Conservation (phyloP, 2,329 filamentous ascomycete species). For the Elsinoe fawcettii region DNA sequence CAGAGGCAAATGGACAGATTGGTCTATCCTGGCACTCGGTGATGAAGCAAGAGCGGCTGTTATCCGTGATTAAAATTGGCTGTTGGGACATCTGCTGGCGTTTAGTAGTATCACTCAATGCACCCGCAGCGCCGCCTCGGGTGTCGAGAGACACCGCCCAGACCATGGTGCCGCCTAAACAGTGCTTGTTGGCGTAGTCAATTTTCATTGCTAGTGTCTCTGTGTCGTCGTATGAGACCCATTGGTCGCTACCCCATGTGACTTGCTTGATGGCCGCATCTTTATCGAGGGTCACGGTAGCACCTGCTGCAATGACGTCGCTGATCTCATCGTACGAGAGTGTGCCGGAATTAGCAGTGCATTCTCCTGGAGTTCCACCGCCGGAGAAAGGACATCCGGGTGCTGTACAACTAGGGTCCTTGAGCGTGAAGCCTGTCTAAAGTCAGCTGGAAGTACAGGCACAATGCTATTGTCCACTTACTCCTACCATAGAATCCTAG, state of each 20-base stretch:
- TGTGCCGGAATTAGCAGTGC: constrained; percentile 28
- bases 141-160: no score
- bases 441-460: no score
- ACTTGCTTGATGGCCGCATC: constrained; percentile 28
- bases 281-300: constrained; percentile 22
- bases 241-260: constrained; percentile 30
- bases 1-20: no score
- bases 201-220: constrained; percentile 31
- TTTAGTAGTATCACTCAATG: no score
- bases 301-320: constrained; percentile 23
- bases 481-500: constrained; percentile 22
- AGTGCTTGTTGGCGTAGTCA: constrained; percentile 27
- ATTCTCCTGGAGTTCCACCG: constrained; percentile 25
- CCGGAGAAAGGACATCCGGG: constrained; percentile 21
- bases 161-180: constrained; percentile 27
- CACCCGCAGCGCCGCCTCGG: no score
- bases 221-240: constrained; percentile 35
- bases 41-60: no score
- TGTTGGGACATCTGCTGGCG: no score
- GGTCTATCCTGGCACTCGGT: no score
- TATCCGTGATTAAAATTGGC: no score
- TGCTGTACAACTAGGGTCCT: constrained; percentile 19
- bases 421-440: constrained; percentile 30
- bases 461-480: no score
- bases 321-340: constrained; percentile 33